Conservation (phyloP, 768 basidiomycete species). For the Pulveroboletus sp. region DNA sequence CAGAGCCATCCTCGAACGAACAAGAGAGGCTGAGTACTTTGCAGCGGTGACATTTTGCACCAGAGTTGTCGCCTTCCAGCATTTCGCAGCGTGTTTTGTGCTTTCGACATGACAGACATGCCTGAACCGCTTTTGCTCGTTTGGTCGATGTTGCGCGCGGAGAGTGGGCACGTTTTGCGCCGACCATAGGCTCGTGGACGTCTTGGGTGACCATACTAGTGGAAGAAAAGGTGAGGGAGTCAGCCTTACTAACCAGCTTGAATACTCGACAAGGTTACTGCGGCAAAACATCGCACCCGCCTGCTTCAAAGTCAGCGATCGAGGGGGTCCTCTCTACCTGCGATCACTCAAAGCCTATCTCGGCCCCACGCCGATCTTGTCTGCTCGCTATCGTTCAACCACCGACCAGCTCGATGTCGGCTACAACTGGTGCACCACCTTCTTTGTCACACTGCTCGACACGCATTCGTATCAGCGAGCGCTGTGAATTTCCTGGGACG, state of each 20-base stretch:
- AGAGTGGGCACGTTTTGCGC: slow-evolving; percentile 31
- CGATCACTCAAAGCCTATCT: slow-evolving; percentile 1
- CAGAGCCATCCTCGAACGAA: slow-evolving; percentile 38
- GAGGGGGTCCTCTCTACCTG: too few species aligned
- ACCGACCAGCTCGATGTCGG: not conserved
- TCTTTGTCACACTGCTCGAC: not conserved
- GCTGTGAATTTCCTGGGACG: slow-evolving; percentile 1
- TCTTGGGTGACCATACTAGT: slow-evolving; percentile 15
- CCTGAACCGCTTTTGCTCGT: slow-evolving; percentile 41
- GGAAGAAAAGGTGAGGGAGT: slow-evolving; percentile 5
- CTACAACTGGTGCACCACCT: not conserved
- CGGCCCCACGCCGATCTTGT: not conserved
- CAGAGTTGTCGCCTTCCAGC: slow-evolving; percentile 36
- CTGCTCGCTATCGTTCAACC: not conserved
- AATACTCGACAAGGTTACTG: slow-evolving; percentile 4
- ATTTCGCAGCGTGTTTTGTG: slow-evolving; percentile 49
- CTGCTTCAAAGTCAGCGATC: slow-evolving; percentile 28
- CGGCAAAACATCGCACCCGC: slow-evolving; percentile 7
- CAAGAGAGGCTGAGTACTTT: slow-evolving; percentile 44
- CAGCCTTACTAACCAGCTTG: not conserved
- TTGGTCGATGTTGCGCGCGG: slow-evolving; percentile 31
- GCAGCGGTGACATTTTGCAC: slow-evolving; percentile 44
- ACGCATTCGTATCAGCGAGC: not conserved
- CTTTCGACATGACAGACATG: slow-evolving; percentile 43
- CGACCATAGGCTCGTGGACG: slow-evolving; percentile 18